A percentile compares a stretch with the other conserved stretches of the same genome.
phyloP scores from a whole-genome alignment of 371 early-diverging fungal species.

The Mortierella sp. region DNA sequence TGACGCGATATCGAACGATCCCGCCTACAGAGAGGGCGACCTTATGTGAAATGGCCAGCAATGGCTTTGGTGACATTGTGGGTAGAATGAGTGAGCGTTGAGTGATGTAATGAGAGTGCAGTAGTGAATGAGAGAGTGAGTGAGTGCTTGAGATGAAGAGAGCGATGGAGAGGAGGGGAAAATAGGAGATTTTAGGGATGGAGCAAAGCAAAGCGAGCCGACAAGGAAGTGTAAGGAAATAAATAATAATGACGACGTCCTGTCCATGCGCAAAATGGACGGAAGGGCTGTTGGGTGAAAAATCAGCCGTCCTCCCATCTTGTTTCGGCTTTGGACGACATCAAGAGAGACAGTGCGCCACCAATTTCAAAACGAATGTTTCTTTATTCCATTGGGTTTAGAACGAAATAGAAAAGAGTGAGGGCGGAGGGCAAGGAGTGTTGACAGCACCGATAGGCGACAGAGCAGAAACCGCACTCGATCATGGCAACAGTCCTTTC shows the following conservation, averaged over 20 bases:
- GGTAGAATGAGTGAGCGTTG: background rate
- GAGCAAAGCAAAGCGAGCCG: background rate
- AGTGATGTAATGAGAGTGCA: background rate
- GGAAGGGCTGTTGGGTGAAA: background rate
- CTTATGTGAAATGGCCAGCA: slow-evolving; percentile 38
- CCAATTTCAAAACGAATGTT: background rate
- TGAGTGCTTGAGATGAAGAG: background rate
- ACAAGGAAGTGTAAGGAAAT: background rate
- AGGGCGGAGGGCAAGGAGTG: no score
- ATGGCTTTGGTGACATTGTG: slow-evolving; percentile 32
- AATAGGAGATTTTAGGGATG: background rate
- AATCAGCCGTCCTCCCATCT: background rate
- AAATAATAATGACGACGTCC: background rate
- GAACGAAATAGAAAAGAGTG: no score
- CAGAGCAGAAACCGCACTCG: no score
- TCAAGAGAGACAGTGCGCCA: background rate
- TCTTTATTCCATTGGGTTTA: background rate
- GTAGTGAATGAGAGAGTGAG: background rate
- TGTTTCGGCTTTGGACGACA: background rate
- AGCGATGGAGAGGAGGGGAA: background rate
- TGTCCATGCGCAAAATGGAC: no score
- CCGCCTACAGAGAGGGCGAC: slow-evolving; percentile 47
- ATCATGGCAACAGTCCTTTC: no score
- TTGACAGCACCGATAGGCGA: no score
- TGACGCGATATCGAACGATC: slow-evolving; percentile 50